Base-by-base conservation (phyloP, 108 stramenopile genomes). In the Nannochloropsis salina region DNA sequence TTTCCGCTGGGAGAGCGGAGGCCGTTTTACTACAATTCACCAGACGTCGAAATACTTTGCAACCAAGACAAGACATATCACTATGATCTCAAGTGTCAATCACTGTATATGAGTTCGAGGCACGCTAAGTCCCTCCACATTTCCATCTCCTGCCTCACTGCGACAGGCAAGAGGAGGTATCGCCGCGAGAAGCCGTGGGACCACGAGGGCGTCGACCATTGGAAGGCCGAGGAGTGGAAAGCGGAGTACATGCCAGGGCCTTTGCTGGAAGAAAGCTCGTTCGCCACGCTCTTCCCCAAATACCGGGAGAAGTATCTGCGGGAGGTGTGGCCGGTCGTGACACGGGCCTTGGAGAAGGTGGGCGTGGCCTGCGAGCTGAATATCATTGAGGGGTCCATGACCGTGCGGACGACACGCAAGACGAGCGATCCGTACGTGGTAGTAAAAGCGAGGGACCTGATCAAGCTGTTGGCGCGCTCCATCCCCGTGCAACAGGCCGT, bases 171-270 rank as follows among this genome's bases (percentile, higher is more conserved):
- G 89, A 96, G 96, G 86, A 95, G 96, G 87, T 99, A 99, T 92
- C 93, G 98, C 6, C 91, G 94, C 44, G 97, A 98, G 91, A 99
- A 99, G 92, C 98, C 99, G 42, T 99, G 99, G 99, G 99, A 99
- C 92, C 94, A 90, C 80, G 94, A 94, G 9, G 92, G 94, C 81
- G 95, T 99, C 83, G 95, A 99, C 92, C 98, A 99, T 86, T 99
- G 99, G 99, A 92, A 94, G 86, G 87, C 93, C 81, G 89, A 93
- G 9, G 88, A 88, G 43, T 91, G 91, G 88, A 83, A 91, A 42
- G 83, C 84, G 12, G 90, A 91, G 20, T 42, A 86, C 43, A 84
- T 88, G 86, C 93, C 41, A 94, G 94, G 94, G 31, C 93, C 93
- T 9, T 91, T 99, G 61, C 89, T 97, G 40, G 97, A 98, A 93